Evolutionary conservation across 1,139 yeast species (phyloP).

Genomic region (Martiniozyma asiatica): DNA sequence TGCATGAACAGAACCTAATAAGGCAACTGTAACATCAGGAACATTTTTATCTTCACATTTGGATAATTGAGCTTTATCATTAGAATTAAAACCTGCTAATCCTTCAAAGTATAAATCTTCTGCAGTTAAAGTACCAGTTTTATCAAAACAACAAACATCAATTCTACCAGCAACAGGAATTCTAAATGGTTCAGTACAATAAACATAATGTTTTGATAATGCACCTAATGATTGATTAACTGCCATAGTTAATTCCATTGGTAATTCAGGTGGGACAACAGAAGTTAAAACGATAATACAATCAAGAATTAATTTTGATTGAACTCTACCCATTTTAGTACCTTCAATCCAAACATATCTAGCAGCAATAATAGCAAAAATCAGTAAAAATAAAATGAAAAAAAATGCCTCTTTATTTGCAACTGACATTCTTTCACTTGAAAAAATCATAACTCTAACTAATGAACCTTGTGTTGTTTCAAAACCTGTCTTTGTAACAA

Average conservation of each 20-base stretch:
- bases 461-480: constrained; percentile 97
- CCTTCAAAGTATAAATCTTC: constrained; percentile 97
- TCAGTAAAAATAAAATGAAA: constrained; percentile 77
- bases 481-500: constrained; percentile 88
- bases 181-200: constrained; percentile 97
- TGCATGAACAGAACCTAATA: constrained; percentile 94
- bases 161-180: constrained; percentile 97
- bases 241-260: constrained; percentile 98
- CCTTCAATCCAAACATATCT: constrained; percentile 99
- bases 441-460: constrained; percentile 95
- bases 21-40: constrained; percentile 58
- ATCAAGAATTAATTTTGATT: constrained; percentile 84
- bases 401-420: constrained; percentile 91
- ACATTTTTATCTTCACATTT: constrained; percentile 37
- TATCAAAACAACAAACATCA: constrained; percentile 97
- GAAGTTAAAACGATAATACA: constrained; percentile 94
- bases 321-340: constrained; percentile 87
- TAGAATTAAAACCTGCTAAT: constrained; percentile 64
- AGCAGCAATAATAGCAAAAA: constrained; percentile 90
- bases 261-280: constrained; percentile 97
- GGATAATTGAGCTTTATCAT: constrained; percentile 45
- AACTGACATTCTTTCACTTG: constrained; percentile 92
- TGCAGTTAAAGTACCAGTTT: constrained; percentile 96
- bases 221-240: constrained; percentile 87
- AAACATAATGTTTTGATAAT: constrained; percentile 73